A percentile compares a stretch with the other conserved stretches of the same genome.
Conservation (phyloP, 2,329 filamentous ascomycete species). For the Talaromyces sp. region DNA sequence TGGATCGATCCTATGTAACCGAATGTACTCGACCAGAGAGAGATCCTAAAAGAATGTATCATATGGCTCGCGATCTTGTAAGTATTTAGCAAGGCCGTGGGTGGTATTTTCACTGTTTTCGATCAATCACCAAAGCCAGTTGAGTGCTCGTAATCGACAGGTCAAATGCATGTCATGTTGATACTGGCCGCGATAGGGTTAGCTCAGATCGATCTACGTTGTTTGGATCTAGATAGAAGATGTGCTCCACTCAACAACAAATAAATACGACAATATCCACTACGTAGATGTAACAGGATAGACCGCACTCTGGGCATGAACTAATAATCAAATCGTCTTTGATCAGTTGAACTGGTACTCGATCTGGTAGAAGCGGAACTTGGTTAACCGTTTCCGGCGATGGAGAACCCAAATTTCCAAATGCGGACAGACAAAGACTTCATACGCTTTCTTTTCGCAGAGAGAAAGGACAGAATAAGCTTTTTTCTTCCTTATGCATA, state of each 20-base stretch:
- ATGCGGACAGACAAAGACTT: not conserved
- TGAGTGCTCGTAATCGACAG: not conserved
- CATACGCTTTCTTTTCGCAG: not conserved
- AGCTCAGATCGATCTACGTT: not conserved
- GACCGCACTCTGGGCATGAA: not conserved
- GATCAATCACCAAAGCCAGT: not conserved
- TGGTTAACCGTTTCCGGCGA: conserved; percentile 11
- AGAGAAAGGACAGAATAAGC: not conserved
- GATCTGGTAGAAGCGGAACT: not conserved
- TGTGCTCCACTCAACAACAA: not conserved
- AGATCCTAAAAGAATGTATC: not conserved
- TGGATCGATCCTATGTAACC: not conserved
- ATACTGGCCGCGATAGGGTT: conserved; percentile 1
- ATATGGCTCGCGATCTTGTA: not conserved
- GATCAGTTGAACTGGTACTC: not conserved
- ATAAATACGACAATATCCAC: not conserved
- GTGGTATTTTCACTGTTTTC: not conserved
- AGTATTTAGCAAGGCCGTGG: not conserved
- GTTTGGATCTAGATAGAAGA: not conserved
- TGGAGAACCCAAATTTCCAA: not conserved
- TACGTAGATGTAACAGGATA: not conserved
- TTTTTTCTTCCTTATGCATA: conserved; percentile 4
- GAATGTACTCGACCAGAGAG: not conserved
- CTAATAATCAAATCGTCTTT: not conserved
- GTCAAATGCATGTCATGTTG: conserved; percentile 5